These are phyloP conservation scores for Pichia cactophila DNA, from an alignment of 1,139 yeast species.

Conservation along the genomic window DNA sequence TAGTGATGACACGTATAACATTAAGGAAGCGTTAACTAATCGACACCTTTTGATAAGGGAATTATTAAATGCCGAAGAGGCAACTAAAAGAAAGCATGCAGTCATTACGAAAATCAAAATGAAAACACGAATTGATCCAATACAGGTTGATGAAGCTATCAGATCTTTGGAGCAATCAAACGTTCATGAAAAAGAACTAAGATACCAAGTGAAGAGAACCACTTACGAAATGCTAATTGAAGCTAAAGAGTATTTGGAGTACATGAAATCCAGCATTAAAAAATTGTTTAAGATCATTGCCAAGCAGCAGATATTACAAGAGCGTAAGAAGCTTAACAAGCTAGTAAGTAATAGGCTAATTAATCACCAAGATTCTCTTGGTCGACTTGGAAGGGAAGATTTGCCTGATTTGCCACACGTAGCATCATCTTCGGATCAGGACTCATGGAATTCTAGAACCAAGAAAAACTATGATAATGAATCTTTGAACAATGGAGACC, in stretches of 20 bases:
- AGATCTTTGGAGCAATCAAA: conserved; percentile 72
- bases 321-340: conserved; percentile 68
- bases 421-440: conserved; percentile 35
- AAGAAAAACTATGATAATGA: conserved; percentile 13
- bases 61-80: conserved; percentile 67
- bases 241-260: conserved; percentile 46
- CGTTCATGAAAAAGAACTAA: conserved; percentile 67
- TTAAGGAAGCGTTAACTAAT: conserved; percentile 88
- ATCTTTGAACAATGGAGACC: conserved; percentile 1
- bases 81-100: conserved; percentile 61
- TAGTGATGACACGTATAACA: conserved; percentile 70
- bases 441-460: conserved; percentile 29
- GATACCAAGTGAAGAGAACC: conserved; percentile 69
- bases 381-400: conserved; percentile 73
- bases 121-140: conserved; percentile 72
- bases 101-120: conserved; percentile 69
- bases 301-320: conserved; percentile 73
- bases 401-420: conserved; percentile 22
- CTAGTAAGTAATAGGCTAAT: conserved; percentile 73
- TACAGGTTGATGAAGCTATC: conserved; percentile 87
- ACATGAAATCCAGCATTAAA: conserved; percentile 47
- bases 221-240: conserved; percentile 83
- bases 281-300: conserved; percentile 52
- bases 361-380: conserved; percentile 63
- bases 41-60: conserved; percentile 91